phyloP scores from a whole-genome alignment of 108 stramenopile genomes.

The Pseudonitzschia pungens region DNA sequence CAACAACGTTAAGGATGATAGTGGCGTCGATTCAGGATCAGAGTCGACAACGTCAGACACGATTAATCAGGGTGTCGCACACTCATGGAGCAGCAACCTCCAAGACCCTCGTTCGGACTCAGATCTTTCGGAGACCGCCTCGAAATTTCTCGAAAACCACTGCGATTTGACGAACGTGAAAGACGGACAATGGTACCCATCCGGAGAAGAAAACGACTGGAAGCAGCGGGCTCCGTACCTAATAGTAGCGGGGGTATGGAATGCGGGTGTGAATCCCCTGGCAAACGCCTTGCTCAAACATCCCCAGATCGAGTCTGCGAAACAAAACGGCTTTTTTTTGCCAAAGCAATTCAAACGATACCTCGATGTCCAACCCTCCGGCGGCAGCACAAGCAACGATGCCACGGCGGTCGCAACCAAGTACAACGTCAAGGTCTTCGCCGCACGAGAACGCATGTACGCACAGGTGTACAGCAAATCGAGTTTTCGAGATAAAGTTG shows the following conservation, averaged over 20 bases:
- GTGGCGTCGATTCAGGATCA: too few relatives aligned
- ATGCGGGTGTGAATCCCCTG: constrained; percentile 21
- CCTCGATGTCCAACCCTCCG: not conserved
- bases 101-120: not conserved
- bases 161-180: constrained; percentile 24
- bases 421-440: constrained; percentile 24
- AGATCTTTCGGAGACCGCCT: not conserved
- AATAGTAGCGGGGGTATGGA: constrained; percentile 31
- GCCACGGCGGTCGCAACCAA: not conserved
- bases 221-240: constrained; percentile 30
- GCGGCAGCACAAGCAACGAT: not conserved
- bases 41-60: too few relatives aligned
- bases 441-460: constrained; percentile 36
- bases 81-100: not conserved
- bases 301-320: constrained; percentile 24
- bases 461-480: constrained; percentile 26
- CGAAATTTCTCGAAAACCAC: constrained; percentile 18
- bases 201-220: constrained; percentile 20
- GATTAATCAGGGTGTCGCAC: too few relatives aligned
- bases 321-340: constrained; percentile 21
- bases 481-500: not conserved
- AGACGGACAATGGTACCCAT: constrained; percentile 27
- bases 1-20: too few relatives aligned
- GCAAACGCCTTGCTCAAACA: constrained; percentile 19
- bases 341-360: constrained; percentile 23